Evolutionary conservation across 148 eudicot genomes (phyloP).

Genomic region (Simmondsia chinensis): DNA sequence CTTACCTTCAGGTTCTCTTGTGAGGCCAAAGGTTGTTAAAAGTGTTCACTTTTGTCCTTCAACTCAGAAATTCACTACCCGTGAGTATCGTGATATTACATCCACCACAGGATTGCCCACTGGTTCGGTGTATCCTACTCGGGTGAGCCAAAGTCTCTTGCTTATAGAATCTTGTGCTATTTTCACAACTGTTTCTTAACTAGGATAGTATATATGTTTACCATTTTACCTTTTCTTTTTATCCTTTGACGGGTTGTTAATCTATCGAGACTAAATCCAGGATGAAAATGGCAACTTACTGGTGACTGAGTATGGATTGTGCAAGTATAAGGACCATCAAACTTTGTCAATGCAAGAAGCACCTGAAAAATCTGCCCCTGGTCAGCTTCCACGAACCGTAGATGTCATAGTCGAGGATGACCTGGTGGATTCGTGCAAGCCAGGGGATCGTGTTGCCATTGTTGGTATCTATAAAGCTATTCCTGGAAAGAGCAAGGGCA

Average conservation of each 20-base stretch:
- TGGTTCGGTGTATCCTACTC: conserved; percentile 97
- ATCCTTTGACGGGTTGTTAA: background rate
- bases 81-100: conserved; percentile 95
- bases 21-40: conserved; percentile 97
- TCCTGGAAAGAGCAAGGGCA: conserved; percentile 91
- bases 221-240: background rate
- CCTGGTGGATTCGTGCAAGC: conserved; percentile 94
- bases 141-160: conserved; percentile 36
- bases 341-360: conserved; percentile 97
- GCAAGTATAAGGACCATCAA: conserved; percentile 98
- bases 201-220: background rate
- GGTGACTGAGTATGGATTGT: conserved; percentile 92
- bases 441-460: conserved; percentile 96
- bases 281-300: conserved; percentile 92
- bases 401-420: conserved; percentile 95
- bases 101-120: conserved; percentile 91
- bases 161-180: too few relatives aligned
- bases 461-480: conserved; percentile 96
- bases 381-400: conserved; percentile 94
- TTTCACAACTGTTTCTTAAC: too few relatives aligned
- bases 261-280: conserved; percentile 20
- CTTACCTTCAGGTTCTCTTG: conserved; percentile 74
- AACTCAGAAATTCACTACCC: conserved; percentile 56
- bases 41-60: conserved; percentile 94
- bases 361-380: conserved; percentile 98